Conservation (phyloP, 2,329 filamentous ascomycete genomes). For the Neospermospora avenae region DNA sequence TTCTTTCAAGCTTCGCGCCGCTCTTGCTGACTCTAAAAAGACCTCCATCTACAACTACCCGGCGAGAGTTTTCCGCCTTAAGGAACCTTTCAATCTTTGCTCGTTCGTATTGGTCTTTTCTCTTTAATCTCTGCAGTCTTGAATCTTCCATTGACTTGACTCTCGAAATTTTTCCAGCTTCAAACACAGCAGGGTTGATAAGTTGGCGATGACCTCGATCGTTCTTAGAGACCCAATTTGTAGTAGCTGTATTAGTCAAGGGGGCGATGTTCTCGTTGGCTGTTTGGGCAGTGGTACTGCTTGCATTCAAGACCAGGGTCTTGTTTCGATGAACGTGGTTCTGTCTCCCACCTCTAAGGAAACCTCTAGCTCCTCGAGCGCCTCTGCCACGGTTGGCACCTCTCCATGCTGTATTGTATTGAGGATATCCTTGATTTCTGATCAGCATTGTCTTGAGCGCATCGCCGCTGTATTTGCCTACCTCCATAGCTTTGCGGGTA, state of each 20-base stretch:
- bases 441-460: conserved; percentile 16
- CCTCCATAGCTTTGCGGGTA: conserved; percentile 20
- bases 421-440: conserved; percentile 23
- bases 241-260: conserved; percentile 17
- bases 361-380: conserved; percentile 18
- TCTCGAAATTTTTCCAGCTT: conserved; percentile 67
- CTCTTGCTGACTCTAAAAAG: conserved; percentile 70
- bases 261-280: conserved; percentile 12
- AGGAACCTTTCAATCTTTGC: conserved; percentile 51
- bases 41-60: conserved; percentile 51
- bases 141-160: conserved; percentile 71
- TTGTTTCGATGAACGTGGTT: conserved; percentile 49
- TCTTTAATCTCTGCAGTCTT: conserved; percentile 52
- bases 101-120: conserved; percentile 56
- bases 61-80: conserved; percentile 26
- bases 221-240: conserved; percentile 66
- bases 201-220: conserved; percentile 72
- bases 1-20: conserved; percentile 77
- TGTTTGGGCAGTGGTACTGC: conserved; percentile 4
- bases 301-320: conserved; percentile 62
- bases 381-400: conserved; percentile 30
- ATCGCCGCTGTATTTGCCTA: conserved; percentile 14
- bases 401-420: conserved; percentile 29
- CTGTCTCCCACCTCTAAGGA: conserved; percentile 37
- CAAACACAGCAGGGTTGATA: conserved; percentile 76